phyloP scores from a whole-genome alignment of 129 eudicot species.

The Flaveria sonorensis region DNA sequence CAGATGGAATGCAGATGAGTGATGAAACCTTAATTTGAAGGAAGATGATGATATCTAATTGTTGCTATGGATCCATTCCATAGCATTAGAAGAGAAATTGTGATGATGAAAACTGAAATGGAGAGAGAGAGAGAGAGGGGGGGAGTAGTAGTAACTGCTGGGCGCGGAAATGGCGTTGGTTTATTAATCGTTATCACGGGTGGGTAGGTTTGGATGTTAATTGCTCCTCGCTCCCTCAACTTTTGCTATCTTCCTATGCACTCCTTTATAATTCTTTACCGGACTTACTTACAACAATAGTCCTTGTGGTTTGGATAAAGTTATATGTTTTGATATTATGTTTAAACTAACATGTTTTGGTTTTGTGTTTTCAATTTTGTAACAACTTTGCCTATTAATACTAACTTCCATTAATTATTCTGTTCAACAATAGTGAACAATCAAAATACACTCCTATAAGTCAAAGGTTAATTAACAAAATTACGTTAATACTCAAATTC shows the following conservation, averaged over 20 bases:
- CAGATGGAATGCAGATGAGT: not conserved
- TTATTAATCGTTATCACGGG: constrained; percentile 61
- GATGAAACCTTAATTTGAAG: constrained; percentile 23
- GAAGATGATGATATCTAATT: constrained; percentile 16
- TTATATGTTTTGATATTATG: too few relatives aligned
- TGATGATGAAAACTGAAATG: constrained; percentile 12
- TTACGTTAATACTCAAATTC: too few relatives aligned
- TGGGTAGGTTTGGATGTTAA: constrained; percentile 41
- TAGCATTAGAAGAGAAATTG: not conserved
- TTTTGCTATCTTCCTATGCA: constrained; percentile 16
- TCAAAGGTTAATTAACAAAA: too few relatives aligned
- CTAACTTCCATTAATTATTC: too few relatives aligned
- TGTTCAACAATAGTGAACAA: too few relatives aligned
- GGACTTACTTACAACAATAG: too few relatives aligned
- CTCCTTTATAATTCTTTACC: constrained; percentile 1
- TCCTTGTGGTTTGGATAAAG: too few relatives aligned
- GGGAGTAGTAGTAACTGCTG: constrained; percentile 44
- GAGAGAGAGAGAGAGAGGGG: constrained; percentile 22
- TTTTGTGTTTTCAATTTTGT: not conserved
- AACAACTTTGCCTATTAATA: too few relatives aligned
- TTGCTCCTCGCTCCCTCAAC: constrained; percentile 23
- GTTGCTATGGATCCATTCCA: constrained; percentile 17
- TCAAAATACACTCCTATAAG: too few relatives aligned
- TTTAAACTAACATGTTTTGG: too few relatives aligned
- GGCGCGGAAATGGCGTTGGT: constrained; percentile 63